These are phyloP conservation scores for Penicillium palitans DNA, from an alignment of 2,329 filamentous ascomycete genomes.

Conservation along the genomic window DNA sequence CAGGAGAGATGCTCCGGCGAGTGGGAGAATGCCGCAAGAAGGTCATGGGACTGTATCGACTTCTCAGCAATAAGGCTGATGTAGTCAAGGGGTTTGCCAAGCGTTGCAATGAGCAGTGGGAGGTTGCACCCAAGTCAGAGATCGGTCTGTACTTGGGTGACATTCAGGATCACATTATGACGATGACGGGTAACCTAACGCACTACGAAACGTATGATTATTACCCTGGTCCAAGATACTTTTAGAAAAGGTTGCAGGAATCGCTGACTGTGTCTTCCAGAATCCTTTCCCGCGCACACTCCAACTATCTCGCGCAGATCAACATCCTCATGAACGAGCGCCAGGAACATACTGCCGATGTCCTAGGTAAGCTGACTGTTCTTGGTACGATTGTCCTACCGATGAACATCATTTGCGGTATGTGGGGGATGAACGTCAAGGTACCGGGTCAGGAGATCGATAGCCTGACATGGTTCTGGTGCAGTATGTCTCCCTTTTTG, in stretches of 20 bases:
- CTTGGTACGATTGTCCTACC: slow-evolving; percentile 95
- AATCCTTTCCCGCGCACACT: slow-evolving; percentile 85
- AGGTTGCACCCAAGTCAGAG: slow-evolving; percentile 89
- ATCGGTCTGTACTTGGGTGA: slow-evolving; percentile 97
- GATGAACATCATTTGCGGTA: slow-evolving; percentile 98
- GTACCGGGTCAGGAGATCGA: slow-evolving; percentile 89
- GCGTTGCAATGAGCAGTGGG: slow-evolving; percentile 96
- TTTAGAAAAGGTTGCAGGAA: slow-evolving; percentile 7
- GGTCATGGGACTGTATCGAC: slow-evolving; percentile 90
- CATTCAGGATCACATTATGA: slow-evolving; percentile 98
- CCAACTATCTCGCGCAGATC: slow-evolving; percentile 98
- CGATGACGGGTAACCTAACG: slow-evolving; percentile 93
- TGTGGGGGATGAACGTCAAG: slow-evolving; percentile 99
- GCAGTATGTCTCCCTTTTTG: slow-evolving; percentile 40
- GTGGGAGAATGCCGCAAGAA: slow-evolving; percentile 95
- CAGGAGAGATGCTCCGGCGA: slow-evolving; percentile 79
- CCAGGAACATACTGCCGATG: slow-evolving; percentile 91
- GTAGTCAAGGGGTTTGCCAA: slow-evolving; percentile 99
- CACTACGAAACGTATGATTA: slow-evolving; percentile 90
- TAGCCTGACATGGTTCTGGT: slow-evolving; percentile 73
- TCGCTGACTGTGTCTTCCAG: slow-evolving; percentile 46
- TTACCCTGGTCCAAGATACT: neutral
- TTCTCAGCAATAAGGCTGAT: slow-evolving; percentile 95
- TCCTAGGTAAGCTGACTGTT: slow-evolving; percentile 91
- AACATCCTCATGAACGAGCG: slow-evolving; percentile 99